Evolutionary conservation across 371 early-diverging fungal species (phyloP).

Genomic region (Lichtheimia ramosa): DNA sequence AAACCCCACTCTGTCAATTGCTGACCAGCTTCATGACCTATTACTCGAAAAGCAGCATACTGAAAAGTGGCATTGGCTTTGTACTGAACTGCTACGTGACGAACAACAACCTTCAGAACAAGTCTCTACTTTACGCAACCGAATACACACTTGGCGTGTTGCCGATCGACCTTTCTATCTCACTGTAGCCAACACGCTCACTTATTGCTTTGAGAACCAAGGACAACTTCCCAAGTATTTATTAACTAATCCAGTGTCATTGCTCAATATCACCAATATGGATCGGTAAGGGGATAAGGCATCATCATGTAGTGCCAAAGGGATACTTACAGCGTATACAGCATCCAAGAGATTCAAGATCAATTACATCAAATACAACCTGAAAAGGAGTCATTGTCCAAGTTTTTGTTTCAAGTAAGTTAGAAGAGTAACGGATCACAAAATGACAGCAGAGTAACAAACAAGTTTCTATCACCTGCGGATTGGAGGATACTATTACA

Average conservation of each 20-base stretch:
- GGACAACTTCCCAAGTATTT: slow-evolving; percentile 5
- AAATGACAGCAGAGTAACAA: neutral
- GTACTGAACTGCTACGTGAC: no score
- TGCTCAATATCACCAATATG: slow-evolving; percentile 10
- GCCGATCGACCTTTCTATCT: slow-evolving; percentile 14
- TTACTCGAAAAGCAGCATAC: no score
- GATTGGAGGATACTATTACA: slow-evolving; percentile 23
- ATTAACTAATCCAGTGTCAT: slow-evolving; percentile 3
- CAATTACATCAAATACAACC: neutral
- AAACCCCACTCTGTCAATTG: no score
- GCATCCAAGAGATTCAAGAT: neutral
- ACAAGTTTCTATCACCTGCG: slow-evolving; percentile 14
- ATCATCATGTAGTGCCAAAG: neutral
- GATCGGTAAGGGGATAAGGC: slow-evolving; percentile 3
- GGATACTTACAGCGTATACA: neutral
- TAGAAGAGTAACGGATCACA: neutral
- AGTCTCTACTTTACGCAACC: no score
- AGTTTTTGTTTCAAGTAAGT: slow-evolving; percentile 9
- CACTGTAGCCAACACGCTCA: slow-evolving; percentile 8
- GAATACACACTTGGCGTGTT: neutral
- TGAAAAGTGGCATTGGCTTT: no score
- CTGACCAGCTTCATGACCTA: no score
- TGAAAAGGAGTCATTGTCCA: neutral
- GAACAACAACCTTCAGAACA: no score
- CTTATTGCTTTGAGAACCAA: neutral